phyloP scores from a whole-genome alignment of 371 early-diverging fungal species.

The Saksenaea oblongispora region DNA sequence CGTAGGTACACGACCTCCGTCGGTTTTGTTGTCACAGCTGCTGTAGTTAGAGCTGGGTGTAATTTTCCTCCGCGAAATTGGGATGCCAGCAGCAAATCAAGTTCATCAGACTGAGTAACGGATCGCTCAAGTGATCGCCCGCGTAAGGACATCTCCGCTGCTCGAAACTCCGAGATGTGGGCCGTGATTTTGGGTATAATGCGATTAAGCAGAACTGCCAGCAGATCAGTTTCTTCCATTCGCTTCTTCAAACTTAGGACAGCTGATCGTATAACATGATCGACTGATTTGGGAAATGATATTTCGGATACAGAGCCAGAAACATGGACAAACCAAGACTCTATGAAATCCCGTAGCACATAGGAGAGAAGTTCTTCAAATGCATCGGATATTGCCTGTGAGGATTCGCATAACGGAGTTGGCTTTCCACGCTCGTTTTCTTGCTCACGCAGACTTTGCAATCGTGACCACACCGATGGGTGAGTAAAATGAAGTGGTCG shows the following conservation, averaged over 20 bases:
- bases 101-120: slow-evolving; percentile 59
- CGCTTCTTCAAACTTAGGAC: slow-evolving; percentile 37
- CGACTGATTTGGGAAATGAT: slow-evolving; percentile 43
- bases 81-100: slow-evolving; percentile 63
- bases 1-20: slow-evolving; percentile 72
- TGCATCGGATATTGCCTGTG: slow-evolving; percentile 38
- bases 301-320: slow-evolving; percentile 32
- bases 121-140: slow-evolving; percentile 56
- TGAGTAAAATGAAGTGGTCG: slow-evolving; percentile 29
- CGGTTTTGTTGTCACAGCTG: slow-evolving; percentile 47
- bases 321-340: slow-evolving; percentile 59
- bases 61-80: slow-evolving; percentile 62
- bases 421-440: slow-evolving; percentile 11
- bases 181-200: slow-evolving; percentile 67
- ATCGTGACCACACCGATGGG: slow-evolving; percentile 15
- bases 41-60: slow-evolving; percentile 62
- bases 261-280: slow-evolving; percentile 48
- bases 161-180: slow-evolving; percentile 70
- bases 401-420: slow-evolving; percentile 4
- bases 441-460: slow-evolving; percentile 15
- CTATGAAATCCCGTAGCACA: slow-evolving; percentile 58
- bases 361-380: slow-evolving; percentile 44
- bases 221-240: slow-evolving; percentile 57
- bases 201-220: slow-evolving; percentile 57
- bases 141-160: slow-evolving; percentile 61